Conservation (phyloP, 2,329 filamentous ascomycete genomes). For the Xylaria sp. region DNA sequence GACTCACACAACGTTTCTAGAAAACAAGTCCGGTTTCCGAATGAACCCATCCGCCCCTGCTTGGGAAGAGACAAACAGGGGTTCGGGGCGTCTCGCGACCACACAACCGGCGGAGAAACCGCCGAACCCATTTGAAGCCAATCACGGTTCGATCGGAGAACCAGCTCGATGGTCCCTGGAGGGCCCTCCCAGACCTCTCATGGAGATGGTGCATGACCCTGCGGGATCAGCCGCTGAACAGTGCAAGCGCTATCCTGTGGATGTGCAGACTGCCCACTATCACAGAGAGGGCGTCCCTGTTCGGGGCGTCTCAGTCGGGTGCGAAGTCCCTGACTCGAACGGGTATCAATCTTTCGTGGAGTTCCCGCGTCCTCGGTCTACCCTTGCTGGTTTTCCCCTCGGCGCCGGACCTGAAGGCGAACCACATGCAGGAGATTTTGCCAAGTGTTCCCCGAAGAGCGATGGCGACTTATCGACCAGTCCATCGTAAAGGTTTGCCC, state of each 20-base stretch:
- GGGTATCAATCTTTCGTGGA: constrained; percentile 10
- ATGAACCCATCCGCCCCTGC: no score
- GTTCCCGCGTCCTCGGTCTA: constrained; percentile 9
- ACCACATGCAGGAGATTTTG: constrained; percentile 32
- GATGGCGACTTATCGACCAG: no score
- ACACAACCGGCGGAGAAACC: background rate
- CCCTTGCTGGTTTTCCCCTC: constrained; percentile 36
- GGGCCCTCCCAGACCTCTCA: constrained; percentile 5
- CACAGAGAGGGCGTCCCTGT: constrained; percentile 31
- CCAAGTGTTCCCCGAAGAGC: constrained; percentile 19
- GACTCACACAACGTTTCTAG: constrained; percentile 4
- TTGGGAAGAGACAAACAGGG: no score
- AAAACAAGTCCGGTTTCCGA: background rate
- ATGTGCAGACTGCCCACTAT: constrained; percentile 23
- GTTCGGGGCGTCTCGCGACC: no score
- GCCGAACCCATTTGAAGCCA: background rate
- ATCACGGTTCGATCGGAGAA: constrained; percentile 1
- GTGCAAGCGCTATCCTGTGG: constrained; percentile 10
- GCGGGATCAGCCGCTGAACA: background rate
- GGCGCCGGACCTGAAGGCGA: constrained; percentile 40
- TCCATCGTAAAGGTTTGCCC: no score
- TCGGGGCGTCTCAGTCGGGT: constrained; percentile 4
- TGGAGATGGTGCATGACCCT: constrained; percentile 12
- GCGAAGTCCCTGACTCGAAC: background rate
- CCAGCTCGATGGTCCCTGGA: constrained; percentile 17